Conservation (phyloP, 306 rosid genomes). For the Vigna trinervia region DNA sequence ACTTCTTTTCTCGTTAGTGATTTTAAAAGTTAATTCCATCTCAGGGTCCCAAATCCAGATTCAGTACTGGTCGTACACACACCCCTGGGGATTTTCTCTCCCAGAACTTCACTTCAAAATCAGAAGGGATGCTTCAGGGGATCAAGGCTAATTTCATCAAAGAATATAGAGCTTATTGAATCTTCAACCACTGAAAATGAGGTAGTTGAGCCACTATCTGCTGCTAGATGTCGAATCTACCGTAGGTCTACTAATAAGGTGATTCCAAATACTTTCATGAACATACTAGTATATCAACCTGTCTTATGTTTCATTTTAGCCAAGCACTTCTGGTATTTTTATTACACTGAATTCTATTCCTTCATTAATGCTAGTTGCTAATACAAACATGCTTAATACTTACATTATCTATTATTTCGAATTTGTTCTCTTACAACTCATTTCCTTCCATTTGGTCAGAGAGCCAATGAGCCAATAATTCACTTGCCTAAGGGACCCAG, state of each 20-base stretch:
- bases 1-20: neutral
- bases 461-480: constrained; percentile 63
- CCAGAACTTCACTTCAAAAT: constrained; percentile 69
- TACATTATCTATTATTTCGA: constrained; percentile 2
- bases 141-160: constrained; percentile 76
- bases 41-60: constrained; percentile 81
- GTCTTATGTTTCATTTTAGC: constrained; percentile 13
- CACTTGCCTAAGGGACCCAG: constrained; percentile 76
- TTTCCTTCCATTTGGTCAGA: constrained; percentile 57
- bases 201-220: constrained; percentile 67
- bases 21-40: constrained; percentile 35
- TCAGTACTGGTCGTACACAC: constrained; percentile 79
- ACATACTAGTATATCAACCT: constrained; percentile 2
- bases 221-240: constrained; percentile 79
- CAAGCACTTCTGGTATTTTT: constrained; percentile 23
- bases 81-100: constrained; percentile 73
- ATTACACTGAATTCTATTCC: constrained; percentile 24
- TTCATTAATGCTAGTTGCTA: constrained; percentile 33
- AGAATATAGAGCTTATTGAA: constrained; percentile 63
- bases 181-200: constrained; percentile 62
- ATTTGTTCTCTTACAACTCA: constrained; percentile 32
- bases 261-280: constrained; percentile 18
- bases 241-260: constrained; percentile 71
- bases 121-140: constrained; percentile 81
- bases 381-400: neutral